Evolutionary conservation across 2,329 filamentous ascomycete species (phyloP).

Genomic region (Cadophora malorum): DNA sequence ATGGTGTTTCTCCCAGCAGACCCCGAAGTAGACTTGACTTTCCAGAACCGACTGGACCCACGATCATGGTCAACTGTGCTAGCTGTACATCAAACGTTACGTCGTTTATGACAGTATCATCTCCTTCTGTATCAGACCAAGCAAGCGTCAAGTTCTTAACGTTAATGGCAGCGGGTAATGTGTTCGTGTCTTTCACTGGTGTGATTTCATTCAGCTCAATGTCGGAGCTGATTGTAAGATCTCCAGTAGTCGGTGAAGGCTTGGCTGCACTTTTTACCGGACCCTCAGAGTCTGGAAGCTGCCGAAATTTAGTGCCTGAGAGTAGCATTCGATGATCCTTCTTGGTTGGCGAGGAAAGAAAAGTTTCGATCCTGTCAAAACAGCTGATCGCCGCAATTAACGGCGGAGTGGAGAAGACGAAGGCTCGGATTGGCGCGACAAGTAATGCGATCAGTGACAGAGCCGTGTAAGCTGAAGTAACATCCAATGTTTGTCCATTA

Average conservation of each 20-base stretch:
- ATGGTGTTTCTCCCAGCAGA: slow-evolving; percentile 37
- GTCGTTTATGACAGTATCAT: slow-evolving; percentile 31
- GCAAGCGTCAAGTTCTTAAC: slow-evolving; percentile 34
- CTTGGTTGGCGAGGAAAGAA: slow-evolving; percentile 34
- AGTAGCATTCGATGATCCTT: slow-evolving; percentile 29
- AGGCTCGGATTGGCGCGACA: slow-evolving; percentile 47
- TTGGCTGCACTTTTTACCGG: not conserved
- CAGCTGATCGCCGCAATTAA: slow-evolving; percentile 49
- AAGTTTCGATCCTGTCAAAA: slow-evolving; percentile 50
- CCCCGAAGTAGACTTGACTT: slow-evolving; percentile 40
- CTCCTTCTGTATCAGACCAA: slow-evolving; percentile 23
- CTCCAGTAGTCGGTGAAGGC: not conserved
- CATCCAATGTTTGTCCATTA: slow-evolving; percentile 41
- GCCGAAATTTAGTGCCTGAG: not conserved
- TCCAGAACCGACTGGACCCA: slow-evolving; percentile 43
- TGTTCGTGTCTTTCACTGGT: slow-evolving; percentile 7
- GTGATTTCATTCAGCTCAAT: slow-evolving; percentile 30
- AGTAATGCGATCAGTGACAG: slow-evolving; percentile 51
- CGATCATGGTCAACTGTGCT: slow-evolving; percentile 35
- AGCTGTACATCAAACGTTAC: slow-evolving; percentile 29
- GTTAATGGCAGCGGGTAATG: slow-evolving; percentile 28
- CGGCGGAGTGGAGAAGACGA: slow-evolving; percentile 49
- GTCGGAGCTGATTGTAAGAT: slow-evolving; percentile 4
- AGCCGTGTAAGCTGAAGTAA: slow-evolving; percentile 48
- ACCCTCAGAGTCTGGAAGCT: no score